Evolutionary conservation across 139 green algal species (phyloP), one percentile per base, ranked within the genome.

Genomic region (Pleodorina starrii): DNA sequence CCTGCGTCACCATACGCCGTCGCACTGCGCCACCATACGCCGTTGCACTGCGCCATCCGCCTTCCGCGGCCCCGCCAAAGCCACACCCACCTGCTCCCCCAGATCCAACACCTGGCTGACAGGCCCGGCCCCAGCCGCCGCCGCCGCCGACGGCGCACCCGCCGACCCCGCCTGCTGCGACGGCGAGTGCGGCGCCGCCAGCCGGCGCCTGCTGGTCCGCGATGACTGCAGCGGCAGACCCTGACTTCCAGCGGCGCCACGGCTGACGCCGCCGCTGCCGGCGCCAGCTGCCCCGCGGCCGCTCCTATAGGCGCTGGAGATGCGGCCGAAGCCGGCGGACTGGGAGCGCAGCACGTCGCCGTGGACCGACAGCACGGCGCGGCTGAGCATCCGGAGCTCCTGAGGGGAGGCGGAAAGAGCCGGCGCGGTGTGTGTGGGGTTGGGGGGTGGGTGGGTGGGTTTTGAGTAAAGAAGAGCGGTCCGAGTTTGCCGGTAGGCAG

Each of bases 381-480:
- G 78, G 54, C 78, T 85, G 11, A 85, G 78, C 51, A 73, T 57
- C 35, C 78, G 54, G 12, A 85, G 78, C 54, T 74, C 78, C 78
- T 85, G 78, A 25, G 54, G 32, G 77, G 48, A 57, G 12, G n/a
- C n/a, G n/a, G n/a, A n/a, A n/a, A n/a, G n/a, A n/a, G n/a, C n/a
- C n/a, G n/a, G n/a, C n/a, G n/a, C n/a, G n/a, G n/a, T n/a, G n/a
- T n/a, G n/a, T n/a, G n/a, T n/a, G n/a, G n/a, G n/a, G n/a, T n/a
- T n/a, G n/a, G n/a, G n/a, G n/a, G n/a, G n/a, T n/a, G n/a, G n/a
- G n/a, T n/a, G n/a, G n/a, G n/a, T n/a, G n/a, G n/a, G n/a, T n/a
- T n/a, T n/a, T n/a, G n/a, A n/a, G n/a, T n/a, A n/a, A n/a, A n/a
- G n/a, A n/a, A n/a, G n/a, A n/a, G n/a, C n/a, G n/a, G n/a, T n/a